A percentile compares a stretch with the other conserved stretches of the same genome.
Evolutionary conservation across 2,329 filamentous ascomycete species (phyloP).

Genomic region (Arthrobotrys iridis): DNA sequence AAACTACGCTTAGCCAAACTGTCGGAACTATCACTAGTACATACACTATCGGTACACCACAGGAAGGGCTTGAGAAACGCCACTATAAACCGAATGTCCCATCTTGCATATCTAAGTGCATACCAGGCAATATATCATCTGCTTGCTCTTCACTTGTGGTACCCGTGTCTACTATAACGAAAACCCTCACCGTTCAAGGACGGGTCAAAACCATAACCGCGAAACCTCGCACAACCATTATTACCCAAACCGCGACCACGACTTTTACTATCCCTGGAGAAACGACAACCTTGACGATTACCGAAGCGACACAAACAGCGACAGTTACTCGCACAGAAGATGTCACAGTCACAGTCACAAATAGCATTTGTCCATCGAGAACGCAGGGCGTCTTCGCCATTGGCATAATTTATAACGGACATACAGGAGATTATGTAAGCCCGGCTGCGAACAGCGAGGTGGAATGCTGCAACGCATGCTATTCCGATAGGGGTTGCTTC

Average conservation of each 20-base stretch:
- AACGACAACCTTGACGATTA: not conserved
- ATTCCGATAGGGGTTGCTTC: not conserved
- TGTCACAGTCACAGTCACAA: not conserved
- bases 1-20: not conserved
- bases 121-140: not conserved
- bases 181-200: not conserved
- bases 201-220: not conserved
- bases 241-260: not conserved
- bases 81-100: not conserved
- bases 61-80: not conserved
- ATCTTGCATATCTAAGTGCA: not conserved
- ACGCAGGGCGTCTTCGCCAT: not conserved
- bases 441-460: not conserved
- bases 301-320: not conserved
- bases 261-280: not conserved
- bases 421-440: not conserved
- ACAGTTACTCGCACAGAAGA: not conserved
- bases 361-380: not conserved
- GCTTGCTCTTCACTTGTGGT: not conserved
- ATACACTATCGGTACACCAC: not conserved
- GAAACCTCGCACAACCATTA: not conserved
- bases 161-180: not conserved
- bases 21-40: not conserved
- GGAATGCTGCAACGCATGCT: not conserved
- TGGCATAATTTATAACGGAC: not conserved